Evolutionary conservation across 2,329 filamentous ascomycete species (phyloP).

Genomic region (Trichoderma atrobrunneum): DNA sequence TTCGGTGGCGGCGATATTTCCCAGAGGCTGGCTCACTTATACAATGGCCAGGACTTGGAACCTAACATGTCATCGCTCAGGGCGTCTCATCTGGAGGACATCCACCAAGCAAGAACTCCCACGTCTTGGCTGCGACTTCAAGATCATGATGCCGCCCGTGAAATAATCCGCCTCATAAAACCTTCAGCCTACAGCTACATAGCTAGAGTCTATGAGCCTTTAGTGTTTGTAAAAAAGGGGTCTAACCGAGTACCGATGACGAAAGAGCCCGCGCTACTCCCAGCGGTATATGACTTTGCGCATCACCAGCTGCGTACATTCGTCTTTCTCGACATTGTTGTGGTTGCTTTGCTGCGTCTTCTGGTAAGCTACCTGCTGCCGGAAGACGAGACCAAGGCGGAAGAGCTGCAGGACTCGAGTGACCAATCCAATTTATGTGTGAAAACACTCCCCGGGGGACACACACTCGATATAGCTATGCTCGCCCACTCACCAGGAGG

Average conservation of each 20-base stretch:
- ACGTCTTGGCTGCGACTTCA: constrained; percentile 74
- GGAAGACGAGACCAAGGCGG: constrained; percentile 53
- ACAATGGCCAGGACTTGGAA: constrained; percentile 20
- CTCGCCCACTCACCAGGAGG: constrained; percentile 62
- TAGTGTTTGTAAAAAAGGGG: constrained; percentile 68
- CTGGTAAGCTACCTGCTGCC: constrained; percentile 73
- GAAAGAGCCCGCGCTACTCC: constrained; percentile 36
- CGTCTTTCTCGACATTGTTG: constrained; percentile 58
- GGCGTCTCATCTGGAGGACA: constrained; percentile 50
- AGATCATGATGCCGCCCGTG: constrained; percentile 73
- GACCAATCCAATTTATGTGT: constrained; percentile 54
- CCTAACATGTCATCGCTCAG: constrained; percentile 32
- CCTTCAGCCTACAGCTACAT: constrained; percentile 69
- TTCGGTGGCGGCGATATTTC: constrained; percentile 57
- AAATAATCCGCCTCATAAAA: constrained; percentile 74
- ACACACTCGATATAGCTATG: constrained; percentile 67
- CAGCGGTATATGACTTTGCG: constrained; percentile 61
- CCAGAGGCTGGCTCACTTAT: constrained; percentile 29
- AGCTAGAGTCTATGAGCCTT: constrained; percentile 70
- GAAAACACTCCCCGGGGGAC: constrained; percentile 59
- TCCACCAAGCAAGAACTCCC: constrained; percentile 74
- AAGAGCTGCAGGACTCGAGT: constrained; percentile 44
- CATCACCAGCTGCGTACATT: constrained; percentile 59
- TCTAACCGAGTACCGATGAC: constrained; percentile 61
- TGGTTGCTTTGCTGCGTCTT: constrained; percentile 63